Evolutionary conservation across 139 green algal genomes (phyloP), one percentile per base, ranked within the genome.

Genomic region (Chlorella vulgaris): DNA sequence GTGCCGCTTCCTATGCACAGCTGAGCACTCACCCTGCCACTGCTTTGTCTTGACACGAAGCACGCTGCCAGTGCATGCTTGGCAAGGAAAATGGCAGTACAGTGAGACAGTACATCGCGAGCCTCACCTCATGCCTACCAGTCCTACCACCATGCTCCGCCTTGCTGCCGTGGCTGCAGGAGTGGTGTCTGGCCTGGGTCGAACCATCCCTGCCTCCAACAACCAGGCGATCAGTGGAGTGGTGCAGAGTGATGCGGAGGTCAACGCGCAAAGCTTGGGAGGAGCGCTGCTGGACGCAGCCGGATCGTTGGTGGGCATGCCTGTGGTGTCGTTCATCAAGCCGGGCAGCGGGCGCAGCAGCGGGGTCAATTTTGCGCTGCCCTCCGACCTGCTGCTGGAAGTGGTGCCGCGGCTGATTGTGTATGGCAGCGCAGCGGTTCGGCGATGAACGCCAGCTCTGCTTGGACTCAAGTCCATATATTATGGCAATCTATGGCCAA

Each of bases 191-290:
- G 80, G 69, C 28, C 31, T 38, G 0, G 50, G 65, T 19, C 66
- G 80, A 31, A 47, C 31, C 43, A 42, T 78, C 22, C 80, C 80
- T 22, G 53, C 68, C 50, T 55, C 69, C 63, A 84, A 84, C 74
- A 68, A 68, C 68, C 66, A 78, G 15, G 43, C 69, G 39, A 50
- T 81, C 31, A 18, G 33, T 7, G 81, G 43, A 4, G 51, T 35
- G n/a, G 39, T 89, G 66, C 92, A 96, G 86, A 97, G 90, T 7
- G 95, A 98, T 82, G 93, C 95, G 8, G 83, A 88, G 2, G 93
- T 98, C 80, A 96, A 92, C 39, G 76, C 82, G 1, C 92, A 91
- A 62, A 97, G 93, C 85, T 90, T 83, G 26, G 95, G 95, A 2
- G 95, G 95, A 0, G 88, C 95, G 0, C 85, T 98, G 76, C 81